phyloP scores from a whole-genome alignment of 2,329 filamentous ascomycete species.

The Pestalotiopsis sp. region DNA sequence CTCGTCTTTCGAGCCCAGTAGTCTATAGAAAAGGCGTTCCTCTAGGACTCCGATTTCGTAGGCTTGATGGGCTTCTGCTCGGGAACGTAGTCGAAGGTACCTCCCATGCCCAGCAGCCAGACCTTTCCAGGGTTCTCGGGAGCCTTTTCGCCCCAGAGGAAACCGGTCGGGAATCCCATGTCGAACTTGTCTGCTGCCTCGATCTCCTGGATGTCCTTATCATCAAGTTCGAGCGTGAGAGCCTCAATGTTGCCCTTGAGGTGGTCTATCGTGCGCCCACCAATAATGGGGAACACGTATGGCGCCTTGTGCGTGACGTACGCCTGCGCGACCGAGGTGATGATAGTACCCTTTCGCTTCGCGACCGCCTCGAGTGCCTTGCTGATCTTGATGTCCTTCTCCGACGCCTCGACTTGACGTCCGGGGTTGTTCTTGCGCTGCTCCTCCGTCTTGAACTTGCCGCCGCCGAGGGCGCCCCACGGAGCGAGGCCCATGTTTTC shows the following conservation, averaged over 20 bases:
- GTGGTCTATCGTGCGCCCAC: conserved; percentile 54
- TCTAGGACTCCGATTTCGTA: background rate
- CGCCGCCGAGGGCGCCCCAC: conserved; percentile 62
- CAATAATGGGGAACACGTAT: conserved; percentile 57
- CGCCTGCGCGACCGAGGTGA: conserved; percentile 61
- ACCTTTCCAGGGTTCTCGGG: conserved; percentile 43
- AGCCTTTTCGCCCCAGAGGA: conserved; percentile 47
- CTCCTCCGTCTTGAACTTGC: conserved; percentile 47
- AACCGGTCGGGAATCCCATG: conserved; percentile 57
- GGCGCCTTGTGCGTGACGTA: conserved; percentile 54
- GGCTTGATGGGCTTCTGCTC: conserved; percentile 24
- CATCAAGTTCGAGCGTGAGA: conserved; percentile 48
- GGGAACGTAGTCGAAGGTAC: conserved; percentile 53
- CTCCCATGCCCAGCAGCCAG: conserved; percentile 48
- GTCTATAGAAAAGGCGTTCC: background rate
- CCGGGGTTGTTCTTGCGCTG: conserved; percentile 49
- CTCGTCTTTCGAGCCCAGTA: background rate
- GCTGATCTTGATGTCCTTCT: conserved; percentile 56
- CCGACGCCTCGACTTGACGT: conserved; percentile 40
- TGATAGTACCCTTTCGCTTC: conserved; percentile 53
- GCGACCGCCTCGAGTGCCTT: conserved; percentile 62
- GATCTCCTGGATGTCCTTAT: conserved; percentile 56
- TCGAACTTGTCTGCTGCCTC: conserved; percentile 57
- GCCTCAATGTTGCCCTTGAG: conserved; percentile 58
- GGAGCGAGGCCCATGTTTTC: conserved; percentile 65